Conservation (phyloP, 257 asterid genomes). For the Verbascum thapsus region DNA sequence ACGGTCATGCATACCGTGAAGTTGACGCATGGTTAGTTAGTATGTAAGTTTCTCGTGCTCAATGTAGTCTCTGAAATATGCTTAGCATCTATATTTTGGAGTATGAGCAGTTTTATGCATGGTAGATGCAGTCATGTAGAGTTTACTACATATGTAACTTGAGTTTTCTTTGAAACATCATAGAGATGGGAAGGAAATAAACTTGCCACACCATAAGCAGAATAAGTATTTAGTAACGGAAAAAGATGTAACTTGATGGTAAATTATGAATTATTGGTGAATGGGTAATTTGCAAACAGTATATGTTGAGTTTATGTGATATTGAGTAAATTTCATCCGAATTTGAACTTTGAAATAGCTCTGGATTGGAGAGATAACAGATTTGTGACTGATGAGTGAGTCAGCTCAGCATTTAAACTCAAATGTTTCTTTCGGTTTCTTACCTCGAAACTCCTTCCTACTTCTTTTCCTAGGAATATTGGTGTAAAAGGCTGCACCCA, state of each 20-base stretch:
- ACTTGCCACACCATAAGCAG: slow-evolving; percentile 8
- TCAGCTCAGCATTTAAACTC: slow-evolving; percentile 20
- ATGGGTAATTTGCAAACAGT: slow-evolving; percentile 8
- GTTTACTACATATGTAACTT: slow-evolving; percentile 17
- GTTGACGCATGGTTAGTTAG: slow-evolving; percentile 9
- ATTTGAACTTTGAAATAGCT: slow-evolving; percentile 17
- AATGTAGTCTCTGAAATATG: slow-evolving; percentile 19
- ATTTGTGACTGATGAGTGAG: neutral
- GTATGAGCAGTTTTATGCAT: neutral
- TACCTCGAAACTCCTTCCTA: slow-evolving; percentile 15
- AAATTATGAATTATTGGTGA: slow-evolving; percentile 24
- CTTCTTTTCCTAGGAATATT: slow-evolving; percentile 66
- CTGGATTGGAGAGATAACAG: neutral
- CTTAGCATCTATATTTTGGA: slow-evolving; percentile 24
- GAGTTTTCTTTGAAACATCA: slow-evolving; percentile 19
- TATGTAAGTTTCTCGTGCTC: slow-evolving; percentile 14
- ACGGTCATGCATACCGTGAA: neutral
- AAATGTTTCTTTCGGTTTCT: slow-evolving; percentile 21
- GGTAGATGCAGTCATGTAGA: neutral
- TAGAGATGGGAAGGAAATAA: slow-evolving; percentile 17
- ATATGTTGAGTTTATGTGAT: slow-evolving; percentile 1
- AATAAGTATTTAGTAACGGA: neutral
- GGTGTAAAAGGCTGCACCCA: slow-evolving; percentile 97
- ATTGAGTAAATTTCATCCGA: neutral
- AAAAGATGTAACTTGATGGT: slow-evolving; percentile 24